Evolutionary conservation across 2,329 filamentous ascomycete genomes (phyloP), one percentile per base, ranked within the genome.

Genomic region (Venturia effusa): DNA sequence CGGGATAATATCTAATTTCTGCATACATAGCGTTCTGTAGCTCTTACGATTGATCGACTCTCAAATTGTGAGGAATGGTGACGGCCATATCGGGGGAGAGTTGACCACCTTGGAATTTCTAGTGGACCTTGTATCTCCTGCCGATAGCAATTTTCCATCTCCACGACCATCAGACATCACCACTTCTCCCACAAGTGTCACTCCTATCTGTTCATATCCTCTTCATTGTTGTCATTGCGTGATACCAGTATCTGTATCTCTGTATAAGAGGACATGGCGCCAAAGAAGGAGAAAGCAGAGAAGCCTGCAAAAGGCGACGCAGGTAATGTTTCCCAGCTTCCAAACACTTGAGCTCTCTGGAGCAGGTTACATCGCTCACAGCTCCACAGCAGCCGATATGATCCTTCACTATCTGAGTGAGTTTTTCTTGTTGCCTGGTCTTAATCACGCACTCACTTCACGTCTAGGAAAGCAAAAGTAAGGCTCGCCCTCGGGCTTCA

Each of bases 381-480:
- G 11, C 10, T 10, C 40, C 24, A 3, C 43, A 73, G 76, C 78
- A 17, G 68, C 73, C 32, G 71, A 76, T 27, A 73, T 80, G 70
- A 77, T 83, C 27, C 72, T 82, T 40, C 74, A 77, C 30, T 83
- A 83, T 68, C 73, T 83, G 24, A 60, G 59, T 60, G 27, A 60
- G 59, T 41, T 22, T 43, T 8, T 5, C 24, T 10, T 24, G 13
- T 17, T 19, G 15, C 5, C 2, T 15, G 57, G 24, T 61, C 24
- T 43, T 67, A 61, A 55, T 37, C 48, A 10, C 40, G 37, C 63
- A 22, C 39, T 61, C 37, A 37, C 17, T 11, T 59, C 34, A 32
- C 59, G 27, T 48, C 8, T 19, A 82, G 80, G 73, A 43, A 76
- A 77, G 68, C 79, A 81, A 64, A 82, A 82, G 79, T 80, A 71